Evolutionary conservation across 306 rosid species (phyloP).

Genomic region (Vigna nakashimae): DNA sequence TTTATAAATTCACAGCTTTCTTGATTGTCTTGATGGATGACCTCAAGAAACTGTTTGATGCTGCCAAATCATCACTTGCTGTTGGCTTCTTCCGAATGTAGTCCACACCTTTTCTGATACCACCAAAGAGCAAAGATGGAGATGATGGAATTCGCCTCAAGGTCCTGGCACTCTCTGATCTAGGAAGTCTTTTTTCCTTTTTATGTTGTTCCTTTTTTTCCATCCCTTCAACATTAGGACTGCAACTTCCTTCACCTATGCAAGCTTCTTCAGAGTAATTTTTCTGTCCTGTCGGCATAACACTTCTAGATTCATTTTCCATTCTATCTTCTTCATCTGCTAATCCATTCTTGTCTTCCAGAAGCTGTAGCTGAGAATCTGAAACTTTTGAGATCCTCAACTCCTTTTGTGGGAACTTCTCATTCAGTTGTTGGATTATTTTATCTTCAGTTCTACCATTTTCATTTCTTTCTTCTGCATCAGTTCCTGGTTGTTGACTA

Average conservation of each 20-base stretch:
- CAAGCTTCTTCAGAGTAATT: slow-evolving; percentile 47
- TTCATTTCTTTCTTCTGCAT: slow-evolving; percentile 50
- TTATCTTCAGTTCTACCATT: slow-evolving; percentile 51
- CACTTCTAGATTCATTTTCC: slow-evolving; percentile 41
- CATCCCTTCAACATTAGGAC: slow-evolving; percentile 53
- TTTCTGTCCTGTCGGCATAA: slow-evolving; percentile 39
- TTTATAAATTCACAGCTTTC: slow-evolving; percentile 69
- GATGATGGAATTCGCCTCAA: slow-evolving; percentile 88
- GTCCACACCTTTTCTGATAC: slow-evolving; percentile 79
- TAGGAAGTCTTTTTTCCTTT: slow-evolving; percentile 60
- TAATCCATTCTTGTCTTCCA: slow-evolving; percentile 38
- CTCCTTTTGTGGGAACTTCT: slow-evolving; percentile 62
- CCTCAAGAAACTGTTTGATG: slow-evolving; percentile 60
- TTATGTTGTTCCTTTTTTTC: slow-evolving; percentile 57
- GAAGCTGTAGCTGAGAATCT: slow-evolving; percentile 44
- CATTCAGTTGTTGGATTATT: slow-evolving; percentile 55
- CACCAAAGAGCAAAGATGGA: slow-evolving; percentile 82
- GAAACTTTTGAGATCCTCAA: slow-evolving; percentile 47
- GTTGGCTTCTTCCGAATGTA: slow-evolving; percentile 71
- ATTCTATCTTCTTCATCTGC: slow-evolving; percentile 41
- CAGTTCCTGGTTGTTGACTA: slow-evolving; percentile 53
- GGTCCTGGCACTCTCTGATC: slow-evolving; percentile 81
- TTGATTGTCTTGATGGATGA: slow-evolving; percentile 75
- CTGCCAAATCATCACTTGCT: slow-evolving; percentile 51
- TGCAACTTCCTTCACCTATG: slow-evolving; percentile 49